Conservation (phyloP, 2,329 filamentous ascomycete species). For the Xylariales sp. region DNA sequence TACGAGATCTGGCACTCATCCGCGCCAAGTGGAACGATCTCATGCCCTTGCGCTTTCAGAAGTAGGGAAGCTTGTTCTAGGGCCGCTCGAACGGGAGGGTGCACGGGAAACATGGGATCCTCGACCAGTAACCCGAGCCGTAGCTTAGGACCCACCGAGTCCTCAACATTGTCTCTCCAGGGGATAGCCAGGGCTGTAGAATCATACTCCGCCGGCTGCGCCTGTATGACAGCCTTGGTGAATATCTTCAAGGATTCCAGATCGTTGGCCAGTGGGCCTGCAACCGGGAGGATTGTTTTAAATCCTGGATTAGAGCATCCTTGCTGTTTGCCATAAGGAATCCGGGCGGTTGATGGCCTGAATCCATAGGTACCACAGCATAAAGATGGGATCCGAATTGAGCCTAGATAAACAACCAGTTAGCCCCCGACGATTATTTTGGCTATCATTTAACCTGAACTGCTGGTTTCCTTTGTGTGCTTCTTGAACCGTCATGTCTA, state of each 20-base stretch:
- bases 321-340: conserved; percentile 11
- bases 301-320: conserved; percentile 9
- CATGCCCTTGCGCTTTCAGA: not conserved
- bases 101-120: conserved; percentile 10
- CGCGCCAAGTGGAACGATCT: not conserved
- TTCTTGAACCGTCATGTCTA: too few relatives aligned
- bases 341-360: conserved; percentile 8
- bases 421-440: too few relatives aligned
- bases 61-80: not conserved
- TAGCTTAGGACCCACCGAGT: not conserved
- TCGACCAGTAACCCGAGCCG: conserved; percentile 11
- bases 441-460: too few relatives aligned
- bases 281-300: conserved; percentile 7
- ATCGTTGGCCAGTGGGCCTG: conserved; percentile 11
- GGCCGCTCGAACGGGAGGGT: conserved; percentile 9
- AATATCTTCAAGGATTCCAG: conserved; percentile 9
- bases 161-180: conserved; percentile 9
- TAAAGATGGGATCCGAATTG: conserved; percentile 13
- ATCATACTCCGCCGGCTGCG: conserved; percentile 9
- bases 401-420: conserved; percentile 8
- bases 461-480: too few relatives aligned
- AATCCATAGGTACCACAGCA: conserved; percentile 14
- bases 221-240: conserved; percentile 9
- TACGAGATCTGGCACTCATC: not conserved
- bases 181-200: conserved; percentile 9